These are phyloP conservation scores for Candida coquimbonensis DNA, from an alignment of 805 yeast genomes.

Conservation along the genomic window DNA sequence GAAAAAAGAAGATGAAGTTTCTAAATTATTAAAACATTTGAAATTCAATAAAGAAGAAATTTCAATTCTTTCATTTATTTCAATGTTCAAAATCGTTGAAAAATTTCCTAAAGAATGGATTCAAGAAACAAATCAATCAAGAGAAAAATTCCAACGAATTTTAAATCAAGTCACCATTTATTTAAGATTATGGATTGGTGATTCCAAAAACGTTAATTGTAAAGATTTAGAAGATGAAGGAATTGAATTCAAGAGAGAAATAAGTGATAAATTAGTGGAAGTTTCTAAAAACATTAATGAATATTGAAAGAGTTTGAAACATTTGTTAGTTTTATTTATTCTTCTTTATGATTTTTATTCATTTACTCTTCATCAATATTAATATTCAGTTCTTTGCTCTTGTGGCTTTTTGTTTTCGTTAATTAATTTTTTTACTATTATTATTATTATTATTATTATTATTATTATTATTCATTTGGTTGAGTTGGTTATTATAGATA, in stretches of 20 bases:
- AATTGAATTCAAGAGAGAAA: conserved; percentile 22
- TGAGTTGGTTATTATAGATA: too few species aligned
- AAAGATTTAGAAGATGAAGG: conserved; percentile 19
- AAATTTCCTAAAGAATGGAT: conserved; percentile 22
- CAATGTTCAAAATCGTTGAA: conserved; percentile 21
- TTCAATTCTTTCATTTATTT: conserved; percentile 21
- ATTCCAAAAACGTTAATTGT: conserved; percentile 15
- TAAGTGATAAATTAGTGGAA: conserved; percentile 24
- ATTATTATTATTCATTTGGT: background rate
- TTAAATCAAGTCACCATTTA: conserved; percentile 13
- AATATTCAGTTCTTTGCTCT: background rate
- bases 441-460: background rate
- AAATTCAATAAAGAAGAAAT: conserved; percentile 15
- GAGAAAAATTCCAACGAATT: conserved; percentile 11
- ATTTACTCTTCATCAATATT: too few species aligned
- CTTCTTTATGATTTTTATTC: too few species aligned
- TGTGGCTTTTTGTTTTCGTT: background rate
- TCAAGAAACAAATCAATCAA: conserved; percentile 5
- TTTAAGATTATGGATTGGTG: conserved; percentile 26
- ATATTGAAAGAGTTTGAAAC: background rate
- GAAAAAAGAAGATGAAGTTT: conserved; percentile 12
- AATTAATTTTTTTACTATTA: background rate
- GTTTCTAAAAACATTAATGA: conserved; percentile 21
- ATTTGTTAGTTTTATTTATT: too few species aligned
- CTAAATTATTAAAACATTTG: conserved; percentile 15